Evolutionary conservation across 345 rosid genomes (phyloP), one percentile per base, ranked within the genome.

Genomic region (Linum usitatissimum): DNA sequence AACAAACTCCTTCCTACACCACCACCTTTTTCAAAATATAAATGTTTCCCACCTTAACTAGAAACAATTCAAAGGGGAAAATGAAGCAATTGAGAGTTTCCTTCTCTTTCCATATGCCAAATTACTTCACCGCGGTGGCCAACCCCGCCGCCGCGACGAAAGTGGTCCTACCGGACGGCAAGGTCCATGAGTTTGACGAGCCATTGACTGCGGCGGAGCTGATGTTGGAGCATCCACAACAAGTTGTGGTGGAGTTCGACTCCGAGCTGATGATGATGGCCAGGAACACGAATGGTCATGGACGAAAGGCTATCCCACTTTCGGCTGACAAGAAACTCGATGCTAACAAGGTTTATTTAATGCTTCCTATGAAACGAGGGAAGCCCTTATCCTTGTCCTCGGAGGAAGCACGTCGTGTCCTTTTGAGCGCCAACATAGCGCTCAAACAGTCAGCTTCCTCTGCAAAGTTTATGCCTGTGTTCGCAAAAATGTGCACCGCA

Each of bases 271-370:
- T 31, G 6, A 3, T 31, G n/a, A n/a, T n/a, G n/a, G n/a, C n/a
- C n/a, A n/a, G n/a, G n/a, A 31, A 6, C 6, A 31, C 36, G 3
- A 31, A 3, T 31, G 58, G 58, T 18, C 57, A 20, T 12, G 12
- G 58, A 8, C 30, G 73, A 72, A 53, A 83, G 68, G 36, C 84
- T 8, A 31, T 57, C 31, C 93, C 96, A 1, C 71, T 89, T 60
- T 93, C 96, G 0, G 96, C 96, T 4, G 96, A 89, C 70, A 71
- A 66, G 71, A 83, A 71, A 61, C 88, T 89, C 7, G 91, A 84
- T 2, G 49, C 58, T 0, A 69, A 70, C 7, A 89, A 81, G 61
- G 68, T 83, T 30, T 89, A 89, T 65, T 31, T 83, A 23, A 87
- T 89, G 75, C 77, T 89, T 15, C 96, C 93, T 0, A 39, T 81